Base-by-base conservation (phyloP, 2,329 filamentous ascomycete genomes). In the Epichloe gansuensis region DNA sequence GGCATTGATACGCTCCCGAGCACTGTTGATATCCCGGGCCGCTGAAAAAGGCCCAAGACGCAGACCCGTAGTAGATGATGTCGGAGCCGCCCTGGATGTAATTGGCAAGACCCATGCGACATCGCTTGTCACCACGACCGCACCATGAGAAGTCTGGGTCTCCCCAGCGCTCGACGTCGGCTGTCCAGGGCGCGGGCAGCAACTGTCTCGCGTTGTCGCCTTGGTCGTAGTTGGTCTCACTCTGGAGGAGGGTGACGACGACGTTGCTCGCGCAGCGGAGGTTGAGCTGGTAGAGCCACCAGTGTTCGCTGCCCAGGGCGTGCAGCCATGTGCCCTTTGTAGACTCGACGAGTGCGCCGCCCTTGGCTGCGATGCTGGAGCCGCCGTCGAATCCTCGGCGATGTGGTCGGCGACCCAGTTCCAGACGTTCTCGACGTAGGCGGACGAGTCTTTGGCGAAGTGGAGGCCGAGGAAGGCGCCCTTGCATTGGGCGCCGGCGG, bases 221-320 rank as follows among this genome's bases (percentile, higher is more conserved):
- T 42, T 64, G 62, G 9, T 64, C 57, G 48, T 65, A 65, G 57
- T 77, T 77, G 9, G 77, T 78, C 63, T 81, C 78, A 46, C 70
- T 71, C 63, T 81, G 76, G 53, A 77, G 69, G 62, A 79, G 58
- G 13, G 70, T 71, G 13, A 76, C 67, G 51, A 76, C 68, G 8
- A 81, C 71, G 54, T 78, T 77, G 51, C 67, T 60, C 1, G 77
- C 75, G 38, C 67, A 65, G 47, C 70, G 67, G 50, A 81, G 63
- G 56, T 79, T 76, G 57, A 80, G 74, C 63, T 82, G 76, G 65
- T 82, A 82, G 47, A 82, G 63, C 62, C 74, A 74, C 65, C 73
- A 75, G 62, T 82, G 79, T 66, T 82, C 79, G 46, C 70, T 75
- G 3, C 78, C 75, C 46, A 64, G 35, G 5, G 59, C 63, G 44